A percentile compares a stretch with the other conserved stretches of the same genome.
Evolutionary conservation across 169 alveolate genomes (phyloP).

Genomic region (Cryptosporidium muris): DNA sequence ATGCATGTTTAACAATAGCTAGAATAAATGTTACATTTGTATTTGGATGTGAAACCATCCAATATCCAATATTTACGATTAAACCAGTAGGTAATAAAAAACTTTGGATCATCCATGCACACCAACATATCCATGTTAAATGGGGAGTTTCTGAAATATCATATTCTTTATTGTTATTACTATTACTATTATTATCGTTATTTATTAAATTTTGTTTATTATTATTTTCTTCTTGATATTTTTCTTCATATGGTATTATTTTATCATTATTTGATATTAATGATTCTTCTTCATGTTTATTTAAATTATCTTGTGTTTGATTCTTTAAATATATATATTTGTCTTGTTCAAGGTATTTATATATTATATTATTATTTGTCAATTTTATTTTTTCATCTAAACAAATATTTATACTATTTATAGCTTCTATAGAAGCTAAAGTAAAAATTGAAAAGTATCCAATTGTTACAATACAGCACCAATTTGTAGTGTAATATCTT

Average conservation of each 20-base stretch:
- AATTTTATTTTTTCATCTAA: too few relatives aligned
- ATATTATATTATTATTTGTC: too few relatives aligned
- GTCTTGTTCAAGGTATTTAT: too few relatives aligned
- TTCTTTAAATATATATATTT: too few relatives aligned
- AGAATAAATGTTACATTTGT: constrained; percentile 21
- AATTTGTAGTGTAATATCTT: constrained; percentile 58
- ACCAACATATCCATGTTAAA: constrained; percentile 68
- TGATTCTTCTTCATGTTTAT: too few relatives aligned
- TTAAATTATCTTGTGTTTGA: constrained; percentile 4
- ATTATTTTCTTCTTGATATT: too few relatives aligned
- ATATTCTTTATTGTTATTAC: constrained; percentile 26
- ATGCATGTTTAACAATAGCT: constrained; percentile 57
- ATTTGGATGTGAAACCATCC: constrained; percentile 71
- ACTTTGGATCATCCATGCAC: constrained; percentile 70
- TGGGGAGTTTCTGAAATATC: constrained; percentile 32
- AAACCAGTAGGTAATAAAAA: constrained; percentile 63
- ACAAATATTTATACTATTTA: too few relatives aligned
- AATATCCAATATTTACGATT: constrained; percentile 63
- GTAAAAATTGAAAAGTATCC: constrained; percentile 48
- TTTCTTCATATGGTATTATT: too few relatives aligned
- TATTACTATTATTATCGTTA: constrained; percentile 33
- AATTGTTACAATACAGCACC: constrained; percentile 70
- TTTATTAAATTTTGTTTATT: constrained; percentile 17
- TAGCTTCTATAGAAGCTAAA: constrained; percentile 52
- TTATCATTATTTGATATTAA: too few relatives aligned